Evolutionary conservation across 352 stramenopile species (phyloP).

Genomic region (Phytophthora meadii): DNA sequence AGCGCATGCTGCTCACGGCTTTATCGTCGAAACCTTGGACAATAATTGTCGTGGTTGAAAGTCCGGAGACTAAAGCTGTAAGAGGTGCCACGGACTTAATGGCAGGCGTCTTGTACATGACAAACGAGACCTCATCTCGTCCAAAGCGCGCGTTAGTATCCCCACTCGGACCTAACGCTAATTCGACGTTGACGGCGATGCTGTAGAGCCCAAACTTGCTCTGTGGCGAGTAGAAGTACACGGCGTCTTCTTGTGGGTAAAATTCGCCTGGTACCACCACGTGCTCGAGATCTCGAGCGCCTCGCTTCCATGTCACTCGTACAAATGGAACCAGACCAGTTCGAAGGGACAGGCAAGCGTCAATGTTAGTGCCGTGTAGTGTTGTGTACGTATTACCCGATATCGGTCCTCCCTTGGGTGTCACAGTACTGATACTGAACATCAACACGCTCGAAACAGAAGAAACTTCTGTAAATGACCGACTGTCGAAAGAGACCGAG

Average conservation of each 20-base stretch:
- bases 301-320: constrained; percentile 65
- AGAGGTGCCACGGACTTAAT: constrained; percentile 63
- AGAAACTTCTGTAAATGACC: constrained; percentile 52
- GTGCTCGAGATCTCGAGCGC: constrained; percentile 64
- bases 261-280: constrained; percentile 62
- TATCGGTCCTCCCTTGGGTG: constrained; percentile 65
- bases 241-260: constrained; percentile 63
- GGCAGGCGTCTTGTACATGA: constrained; percentile 68
- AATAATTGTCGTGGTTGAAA: constrained; percentile 59
- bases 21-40: constrained; percentile 75
- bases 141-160: constrained; percentile 47
- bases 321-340: constrained; percentile 43
- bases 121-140: constrained; percentile 71
- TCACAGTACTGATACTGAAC: constrained; percentile 59
- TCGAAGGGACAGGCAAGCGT: constrained; percentile 46
- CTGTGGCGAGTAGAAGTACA: constrained; percentile 83
- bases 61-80: constrained; percentile 47
- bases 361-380: constrained; percentile 68
- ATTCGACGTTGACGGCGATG: constrained; percentile 62
- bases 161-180: constrained; percentile 34
- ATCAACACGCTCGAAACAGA: constrained; percentile 46
- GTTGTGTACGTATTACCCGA: constrained; percentile 78
- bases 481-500: constrained; percentile 64
- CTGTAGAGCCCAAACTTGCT: constrained; percentile 81
- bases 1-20: constrained; percentile 43